phyloP scores from a whole-genome alignment of 2,329 filamentous ascomycete genomes.

The Scolecobasidium constrictum region DNA sequence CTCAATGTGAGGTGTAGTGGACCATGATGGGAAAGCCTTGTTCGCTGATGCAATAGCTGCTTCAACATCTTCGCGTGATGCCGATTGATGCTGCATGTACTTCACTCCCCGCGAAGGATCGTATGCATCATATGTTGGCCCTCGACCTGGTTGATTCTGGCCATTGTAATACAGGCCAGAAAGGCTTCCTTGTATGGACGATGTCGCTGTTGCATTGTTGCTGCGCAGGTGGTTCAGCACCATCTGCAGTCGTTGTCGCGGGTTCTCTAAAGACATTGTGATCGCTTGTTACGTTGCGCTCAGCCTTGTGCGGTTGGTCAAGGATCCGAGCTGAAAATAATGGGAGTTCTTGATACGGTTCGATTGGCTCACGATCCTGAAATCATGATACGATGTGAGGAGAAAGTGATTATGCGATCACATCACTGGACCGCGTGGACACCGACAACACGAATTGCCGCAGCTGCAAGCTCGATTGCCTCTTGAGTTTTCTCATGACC shows the following conservation, averaged over 20 bases:
- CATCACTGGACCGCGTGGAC: too few species aligned
- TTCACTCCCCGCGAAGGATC: slow-evolving; percentile 62
- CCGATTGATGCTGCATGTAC: slow-evolving; percentile 61
- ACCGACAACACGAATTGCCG: too few species aligned
- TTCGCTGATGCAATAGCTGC: slow-evolving; percentile 60
- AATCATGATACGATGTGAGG: too few species aligned
- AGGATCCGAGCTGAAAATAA: too few species aligned
- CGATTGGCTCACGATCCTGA: too few species aligned
- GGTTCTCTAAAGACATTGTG: not conserved
- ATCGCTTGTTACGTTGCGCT: too few species aligned
- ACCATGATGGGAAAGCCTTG: slow-evolving; percentile 66
- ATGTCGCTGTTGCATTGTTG: slow-evolving; percentile 12
- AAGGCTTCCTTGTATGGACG: slow-evolving; percentile 27
- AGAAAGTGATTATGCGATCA: too few species aligned
- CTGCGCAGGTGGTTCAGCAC: slow-evolving; percentile 2
- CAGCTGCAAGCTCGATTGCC: too few species aligned
- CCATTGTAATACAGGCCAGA: slow-evolving; percentile 61
- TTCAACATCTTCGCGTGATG: slow-evolving; percentile 57
- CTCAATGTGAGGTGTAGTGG: slow-evolving; percentile 59
- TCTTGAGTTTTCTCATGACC: too few species aligned
- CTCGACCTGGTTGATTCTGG: slow-evolving; percentile 49
- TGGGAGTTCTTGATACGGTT: too few species aligned
- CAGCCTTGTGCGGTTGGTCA: too few species aligned
- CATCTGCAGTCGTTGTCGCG: slow-evolving; percentile 1
- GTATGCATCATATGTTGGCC: slow-evolving; percentile 56